Percentiles rank a stretch among this genome's conserved stretches.
Conservation (phyloP, 768 basidiomycete species). For the Kwoniella sp. region DNA sequence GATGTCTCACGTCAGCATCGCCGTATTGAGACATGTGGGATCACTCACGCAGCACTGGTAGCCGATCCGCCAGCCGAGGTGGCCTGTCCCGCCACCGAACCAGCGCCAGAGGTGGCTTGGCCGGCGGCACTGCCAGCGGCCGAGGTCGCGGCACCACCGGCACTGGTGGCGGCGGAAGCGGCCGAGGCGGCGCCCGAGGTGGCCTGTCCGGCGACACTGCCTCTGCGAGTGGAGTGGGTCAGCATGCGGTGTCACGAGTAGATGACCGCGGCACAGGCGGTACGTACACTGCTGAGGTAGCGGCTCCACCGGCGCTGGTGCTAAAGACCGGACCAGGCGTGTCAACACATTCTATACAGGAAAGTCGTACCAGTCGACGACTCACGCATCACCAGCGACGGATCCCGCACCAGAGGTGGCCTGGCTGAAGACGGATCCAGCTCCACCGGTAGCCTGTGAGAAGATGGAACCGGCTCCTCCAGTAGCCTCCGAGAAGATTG, state of each 20-base stretch:
- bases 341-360: too few relatives aligned
- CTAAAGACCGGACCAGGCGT: background rate
- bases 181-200: constrained; percentile 14
- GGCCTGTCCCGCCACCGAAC: constrained; percentile 2
- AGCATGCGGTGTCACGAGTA: too few relatives aligned
- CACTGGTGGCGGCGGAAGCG: constrained; percentile 12
- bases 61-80: background rate
- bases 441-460: background rate
- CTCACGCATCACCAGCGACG: background rate
- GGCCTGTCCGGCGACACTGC: constrained; percentile 9
- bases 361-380: too few relatives aligned
- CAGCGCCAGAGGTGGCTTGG: constrained; percentile 10
- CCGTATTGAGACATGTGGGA: too few relatives aligned
- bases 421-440: background rate
- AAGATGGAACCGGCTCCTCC: constrained; percentile 5
- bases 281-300: constrained; percentile 2
- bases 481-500: constrained; percentile 10
- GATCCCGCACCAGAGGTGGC: constrained; percentile 4
- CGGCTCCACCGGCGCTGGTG: background rate
- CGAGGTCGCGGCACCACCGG: constrained; percentile 1
- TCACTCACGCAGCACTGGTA: constrained; percentile 13
- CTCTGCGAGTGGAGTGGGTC: too few relatives aligned
- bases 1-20: background rate
- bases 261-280: too few relatives aligned
- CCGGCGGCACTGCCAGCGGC: constrained; percentile 4